A percentile compares a stretch with the other conserved stretches of the same genome.
phyloP scores from a whole-genome alignment of 23 red algal species.

The Gracilaria caudata region DNA sequence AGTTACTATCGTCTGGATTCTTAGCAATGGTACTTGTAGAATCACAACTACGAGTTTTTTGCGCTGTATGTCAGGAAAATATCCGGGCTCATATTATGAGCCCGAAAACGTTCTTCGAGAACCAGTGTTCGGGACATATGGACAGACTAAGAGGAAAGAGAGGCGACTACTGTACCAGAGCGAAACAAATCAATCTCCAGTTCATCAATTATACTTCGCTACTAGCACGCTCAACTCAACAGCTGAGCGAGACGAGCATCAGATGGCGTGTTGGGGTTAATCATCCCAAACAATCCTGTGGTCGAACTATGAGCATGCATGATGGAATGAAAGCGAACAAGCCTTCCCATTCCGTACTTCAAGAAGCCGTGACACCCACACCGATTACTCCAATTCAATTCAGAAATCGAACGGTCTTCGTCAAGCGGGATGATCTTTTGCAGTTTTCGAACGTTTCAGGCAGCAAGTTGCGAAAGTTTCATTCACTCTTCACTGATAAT shows the following conservation, averaged over 20 bases:
- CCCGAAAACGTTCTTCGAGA: no score
- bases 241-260: neutral
- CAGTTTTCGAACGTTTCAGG: slow-evolving; percentile 19
- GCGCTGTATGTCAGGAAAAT: no score
- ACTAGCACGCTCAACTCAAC: neutral
- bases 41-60: no score
- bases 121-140: neutral
- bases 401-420: slow-evolving; percentile 41
- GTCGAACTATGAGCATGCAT: neutral
- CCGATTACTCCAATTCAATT: slow-evolving; percentile 52
- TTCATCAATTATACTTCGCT: neutral
- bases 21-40: no score
- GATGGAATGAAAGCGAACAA: neutral
- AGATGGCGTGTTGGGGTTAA: neutral
- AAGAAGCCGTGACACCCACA: neutral
- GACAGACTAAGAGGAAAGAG: neutral
- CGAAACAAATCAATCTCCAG: neutral
- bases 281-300: neutral
- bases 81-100: no score
- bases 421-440: slow-evolving; percentile 66
- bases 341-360: neutral
- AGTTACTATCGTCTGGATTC: no score
- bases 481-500: slow-evolving; percentile 9
- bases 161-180: neutral
- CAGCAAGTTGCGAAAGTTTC: slow-evolving; percentile 75